Evolutionary conservation across 805 yeast genomes (phyloP).

Genomic region (Millerozyma acaciae): DNA sequence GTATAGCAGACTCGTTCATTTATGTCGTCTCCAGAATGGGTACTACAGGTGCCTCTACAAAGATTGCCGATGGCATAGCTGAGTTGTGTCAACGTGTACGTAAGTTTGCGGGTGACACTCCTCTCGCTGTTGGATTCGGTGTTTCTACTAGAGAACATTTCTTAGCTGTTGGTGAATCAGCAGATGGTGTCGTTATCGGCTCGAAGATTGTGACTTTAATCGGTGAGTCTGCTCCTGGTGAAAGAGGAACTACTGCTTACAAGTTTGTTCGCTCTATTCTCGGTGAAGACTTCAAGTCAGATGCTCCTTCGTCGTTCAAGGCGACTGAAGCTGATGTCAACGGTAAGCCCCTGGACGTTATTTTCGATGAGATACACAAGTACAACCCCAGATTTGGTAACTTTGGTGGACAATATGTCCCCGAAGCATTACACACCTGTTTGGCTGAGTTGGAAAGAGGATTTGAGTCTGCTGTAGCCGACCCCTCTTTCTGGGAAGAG

Average conservation of each 20-base stretch:
- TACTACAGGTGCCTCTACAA: conserved; percentile 83
- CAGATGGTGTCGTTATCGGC: conserved; percentile 97
- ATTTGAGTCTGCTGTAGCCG: conserved; percentile 83
- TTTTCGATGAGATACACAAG: conserved; percentile 56
- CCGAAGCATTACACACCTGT: conserved; percentile 92
- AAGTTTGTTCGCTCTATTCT: conserved; percentile 67
- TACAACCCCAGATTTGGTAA: conserved; percentile 83
- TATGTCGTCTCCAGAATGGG: conserved; percentile 98
- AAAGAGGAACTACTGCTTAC: conserved; percentile 60
- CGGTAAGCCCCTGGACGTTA: conserved; percentile 30
- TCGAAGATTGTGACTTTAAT: conserved; percentile 73
- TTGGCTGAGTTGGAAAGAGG: conserved; percentile 83
- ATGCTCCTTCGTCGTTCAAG: conserved; percentile 24
- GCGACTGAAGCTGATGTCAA: conserved; percentile 17
- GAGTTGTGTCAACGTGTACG: conserved; percentile 73
- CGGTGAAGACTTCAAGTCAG: conserved; percentile 44
- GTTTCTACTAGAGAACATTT: conserved; percentile 92
- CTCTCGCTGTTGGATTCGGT: conserved; percentile 94
- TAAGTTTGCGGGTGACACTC: conserved; percentile 60
- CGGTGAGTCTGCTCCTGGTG: conserved; percentile 58
- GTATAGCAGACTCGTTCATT: conserved; percentile 90
- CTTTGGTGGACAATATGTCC: conserved; percentile 98
- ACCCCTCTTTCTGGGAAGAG: conserved; percentile 91
- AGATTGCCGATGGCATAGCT: conserved; percentile 59
- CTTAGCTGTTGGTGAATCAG: conserved; percentile 65